Base-by-base conservation (phyloP, 345 rosid genomes). In the Erysimum cheiranthoides region DNA sequence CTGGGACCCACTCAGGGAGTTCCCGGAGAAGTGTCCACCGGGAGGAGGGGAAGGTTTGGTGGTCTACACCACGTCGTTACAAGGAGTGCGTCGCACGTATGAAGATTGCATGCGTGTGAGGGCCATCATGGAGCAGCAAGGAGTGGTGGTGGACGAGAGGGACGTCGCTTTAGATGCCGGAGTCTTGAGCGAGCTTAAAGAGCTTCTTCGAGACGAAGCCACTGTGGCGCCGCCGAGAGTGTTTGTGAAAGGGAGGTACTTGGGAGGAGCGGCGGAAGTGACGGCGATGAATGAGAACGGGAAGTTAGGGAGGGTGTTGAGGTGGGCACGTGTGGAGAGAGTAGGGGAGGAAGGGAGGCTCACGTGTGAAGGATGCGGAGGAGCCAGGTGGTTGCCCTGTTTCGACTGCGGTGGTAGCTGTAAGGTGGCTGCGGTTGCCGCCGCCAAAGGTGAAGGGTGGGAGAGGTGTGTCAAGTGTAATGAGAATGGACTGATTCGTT, bases 311-410 rank as follows among this genome's bases (percentile, higher is more conserved):
- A 82, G 88, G 82, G 82, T 92, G 57, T 74, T 95, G 81, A 77
- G 77, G 6, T 66, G 66, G 84, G 94, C 90, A 36, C 81, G 89
- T n/a, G 87, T 85, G 81, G 90, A 86, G 76, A 84, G 82, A 51
- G 61, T 74, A 12, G 82, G 82, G 36, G 96, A 86, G 13, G 75
- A 82, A 30, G 97, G 96, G 62, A 82, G 94, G 75, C 86, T 66
- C 17, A 89, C 84, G 72, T 95, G 99, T 12, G 94, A 83, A 65
- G 93, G 93, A 10, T 89, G 99, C n/a, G 96, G 97, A 3, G 99
- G 93, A 38, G 93, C 88, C 0, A 82, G 93, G 79, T 95, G 93
- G 69, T 84, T 90, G 77, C 96, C 97, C 13, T 95, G 99, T 80
- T 51, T 88, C 66, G 94, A 86, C 1, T 92, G 99, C 32, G 90